Conservation (phyloP, 177 flowering plant genomes). For the Tripterygium wilfordii region DNA sequence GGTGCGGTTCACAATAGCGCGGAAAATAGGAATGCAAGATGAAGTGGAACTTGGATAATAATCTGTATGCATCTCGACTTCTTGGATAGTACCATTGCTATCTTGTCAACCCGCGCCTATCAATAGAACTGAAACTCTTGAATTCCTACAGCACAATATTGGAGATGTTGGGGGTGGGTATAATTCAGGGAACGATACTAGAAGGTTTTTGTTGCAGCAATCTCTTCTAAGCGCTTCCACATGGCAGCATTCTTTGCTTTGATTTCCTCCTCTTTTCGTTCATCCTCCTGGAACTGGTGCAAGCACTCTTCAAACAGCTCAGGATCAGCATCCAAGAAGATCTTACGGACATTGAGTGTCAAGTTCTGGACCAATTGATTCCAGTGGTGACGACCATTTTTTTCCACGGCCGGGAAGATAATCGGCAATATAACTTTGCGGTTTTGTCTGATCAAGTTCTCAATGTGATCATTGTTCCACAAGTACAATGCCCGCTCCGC, state of each 20-base stretch:
- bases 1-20: too few species aligned
- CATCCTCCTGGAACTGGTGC: conserved; percentile 59
- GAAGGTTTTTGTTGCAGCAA: conserved; percentile 50
- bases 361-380: conserved; percentile 73
- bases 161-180: conserved; percentile 17
- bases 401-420: conserved; percentile 75
- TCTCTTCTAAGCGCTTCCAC: conserved; percentile 76
- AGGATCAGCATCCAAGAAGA: conserved; percentile 65
- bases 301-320: conserved; percentile 64
- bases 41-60: too few species aligned
- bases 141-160: too few species aligned
- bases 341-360: conserved; percentile 65
- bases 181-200: conserved; percentile 27
- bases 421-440: conserved; percentile 59
- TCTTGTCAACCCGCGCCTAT: too few species aligned
- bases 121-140: too few species aligned
- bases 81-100: too few species aligned
- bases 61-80: too few species aligned
- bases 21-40: too few species aligned
- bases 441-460: conserved; percentile 61
- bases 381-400: conserved; percentile 64
- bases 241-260: conserved; percentile 45
- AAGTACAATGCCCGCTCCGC: conserved; percentile 78
- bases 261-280: conserved; percentile 36
- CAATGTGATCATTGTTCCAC: conserved; percentile 82